Conservation (phyloP, 805 yeast genomes). For the Pichia cephalocereana region DNA sequence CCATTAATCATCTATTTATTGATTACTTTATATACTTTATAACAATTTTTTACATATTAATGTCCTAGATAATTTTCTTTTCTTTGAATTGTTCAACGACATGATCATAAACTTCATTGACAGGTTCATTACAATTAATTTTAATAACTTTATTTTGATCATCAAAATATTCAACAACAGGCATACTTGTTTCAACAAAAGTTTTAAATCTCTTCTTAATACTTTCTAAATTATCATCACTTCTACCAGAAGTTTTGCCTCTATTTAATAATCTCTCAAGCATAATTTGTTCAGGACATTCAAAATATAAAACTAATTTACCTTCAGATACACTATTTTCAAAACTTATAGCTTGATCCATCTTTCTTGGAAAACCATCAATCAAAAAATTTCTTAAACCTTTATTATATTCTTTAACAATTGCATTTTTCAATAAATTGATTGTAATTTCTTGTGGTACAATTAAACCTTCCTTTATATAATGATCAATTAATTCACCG, state of each 20-base stretch:
- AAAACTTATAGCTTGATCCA: conserved; percentile 96
- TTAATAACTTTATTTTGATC: conserved; percentile 67
- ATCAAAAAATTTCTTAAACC: conserved; percentile 64
- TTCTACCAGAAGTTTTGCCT: conserved; percentile 90
- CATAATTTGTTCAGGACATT: conserved; percentile 80
- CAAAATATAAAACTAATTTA: conserved; percentile 63
- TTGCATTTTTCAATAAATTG: conserved; percentile 74
- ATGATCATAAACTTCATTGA: conserved; percentile 63
- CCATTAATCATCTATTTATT: too few species aligned
- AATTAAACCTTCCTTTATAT: conserved; percentile 79
- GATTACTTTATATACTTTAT: too few species aligned
- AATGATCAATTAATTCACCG: conserved; percentile 77
- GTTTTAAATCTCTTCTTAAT: conserved; percentile 84
- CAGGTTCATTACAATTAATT: conserved; percentile 70
- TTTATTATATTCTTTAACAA: conserved; percentile 39
- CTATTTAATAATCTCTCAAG: conserved; percentile 74
- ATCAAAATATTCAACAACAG: conserved; percentile 80
- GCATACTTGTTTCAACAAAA: conserved; percentile 83
- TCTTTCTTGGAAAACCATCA: conserved; percentile 96
- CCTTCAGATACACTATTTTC: conserved; percentile 70
- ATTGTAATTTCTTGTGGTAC: conserved; percentile 93
- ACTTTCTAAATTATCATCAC: conserved; percentile 88
- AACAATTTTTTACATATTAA: too few species aligned
- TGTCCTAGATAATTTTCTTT: conserved; percentile 22
- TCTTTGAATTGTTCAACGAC: conserved; percentile 59